Evolutionary conservation across 139 green algal genomes (phyloP).

Genomic region (Coccomyxa sp.): DNA sequence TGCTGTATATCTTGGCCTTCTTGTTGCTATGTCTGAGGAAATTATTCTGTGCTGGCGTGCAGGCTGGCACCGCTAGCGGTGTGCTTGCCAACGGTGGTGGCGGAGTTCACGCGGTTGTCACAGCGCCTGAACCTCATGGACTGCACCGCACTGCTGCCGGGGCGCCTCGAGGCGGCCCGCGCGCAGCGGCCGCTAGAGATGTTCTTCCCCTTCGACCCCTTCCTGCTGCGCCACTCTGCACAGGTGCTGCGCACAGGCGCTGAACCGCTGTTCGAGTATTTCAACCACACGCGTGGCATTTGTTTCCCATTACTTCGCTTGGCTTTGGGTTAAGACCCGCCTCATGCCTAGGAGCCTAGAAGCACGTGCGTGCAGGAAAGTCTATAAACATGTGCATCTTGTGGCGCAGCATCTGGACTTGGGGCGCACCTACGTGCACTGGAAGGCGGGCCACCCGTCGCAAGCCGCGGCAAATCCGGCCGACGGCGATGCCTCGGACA

Average conservation of each 20-base stretch:
- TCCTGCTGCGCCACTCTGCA: constrained; percentile 75
- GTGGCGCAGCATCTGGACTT: neutral
- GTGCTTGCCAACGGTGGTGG: constrained; percentile 58
- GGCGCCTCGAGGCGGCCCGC: neutral
- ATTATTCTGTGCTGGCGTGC: neutral
- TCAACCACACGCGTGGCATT: neutral
- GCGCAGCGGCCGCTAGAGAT: constrained; percentile 71
- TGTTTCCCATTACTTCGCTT: neutral
- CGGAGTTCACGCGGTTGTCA: constrained; percentile 51
- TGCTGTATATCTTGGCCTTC: no score
- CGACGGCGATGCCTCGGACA: neutral
- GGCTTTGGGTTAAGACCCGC: neutral
- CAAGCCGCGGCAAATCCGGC: neutral
- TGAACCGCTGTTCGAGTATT: neutral
- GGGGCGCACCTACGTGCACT: constrained; percentile 4
- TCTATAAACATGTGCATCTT: neutral
- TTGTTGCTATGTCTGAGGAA: no score
- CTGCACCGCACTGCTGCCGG: constrained; percentile 4
- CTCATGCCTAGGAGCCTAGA: neutral
- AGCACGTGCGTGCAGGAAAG: neutral
- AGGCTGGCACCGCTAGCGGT: constrained; percentile 55
- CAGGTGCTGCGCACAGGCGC: constrained; percentile 19
- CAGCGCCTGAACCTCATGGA: constrained; percentile 17
- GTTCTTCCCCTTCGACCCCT: constrained; percentile 95
- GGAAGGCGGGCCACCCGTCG: constrained; percentile 1